A percentile compares a stretch with the other conserved stretches of the same genome.
phyloP scores from a whole-genome alignment of 2,329 filamentous ascomycete genomes.

The Epichloe gansuensis region DNA sequence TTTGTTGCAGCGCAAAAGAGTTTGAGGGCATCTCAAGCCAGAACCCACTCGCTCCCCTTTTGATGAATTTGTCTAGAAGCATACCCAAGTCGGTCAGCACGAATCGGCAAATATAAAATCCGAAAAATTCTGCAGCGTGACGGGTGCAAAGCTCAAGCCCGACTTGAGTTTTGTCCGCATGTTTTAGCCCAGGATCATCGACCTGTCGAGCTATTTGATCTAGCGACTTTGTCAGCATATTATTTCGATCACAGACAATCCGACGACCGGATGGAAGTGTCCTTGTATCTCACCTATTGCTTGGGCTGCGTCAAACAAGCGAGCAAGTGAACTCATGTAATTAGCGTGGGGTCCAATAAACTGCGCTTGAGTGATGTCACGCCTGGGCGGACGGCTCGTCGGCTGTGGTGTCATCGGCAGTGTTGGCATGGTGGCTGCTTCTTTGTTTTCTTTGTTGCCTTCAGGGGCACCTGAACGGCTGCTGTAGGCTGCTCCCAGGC shows the following conservation, averaged over 20 bases:
- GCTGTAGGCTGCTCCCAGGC: slow-evolving; percentile 38
- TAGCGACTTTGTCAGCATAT: slow-evolving; percentile 22
- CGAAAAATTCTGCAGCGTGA: slow-evolving; percentile 95
- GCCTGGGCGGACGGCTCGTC: slow-evolving; percentile 56
- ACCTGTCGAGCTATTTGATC: slow-evolving; percentile 95
- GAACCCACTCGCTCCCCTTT: slow-evolving; percentile 90
- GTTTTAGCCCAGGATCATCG: slow-evolving; percentile 83
- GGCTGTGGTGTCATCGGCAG: slow-evolving; percentile 63
- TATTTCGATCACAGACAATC: neutral
- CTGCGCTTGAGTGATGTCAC: slow-evolving; percentile 54
- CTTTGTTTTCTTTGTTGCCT: slow-evolving; percentile 19
- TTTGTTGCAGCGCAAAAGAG: neutral
- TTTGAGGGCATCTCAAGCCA: slow-evolving; percentile 4
- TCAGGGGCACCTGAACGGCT: slow-evolving; percentile 15
- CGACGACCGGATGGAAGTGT: too few species aligned
- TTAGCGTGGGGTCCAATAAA: slow-evolving; percentile 76
- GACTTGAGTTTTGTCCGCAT: slow-evolving; percentile 88
- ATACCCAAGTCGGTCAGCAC: slow-evolving; percentile 74
- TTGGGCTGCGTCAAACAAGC: slow-evolving; percentile 86
- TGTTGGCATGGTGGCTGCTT: slow-evolving; percentile 48
- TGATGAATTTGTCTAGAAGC: slow-evolving; percentile 92
- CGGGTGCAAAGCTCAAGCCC: slow-evolving; percentile 86
- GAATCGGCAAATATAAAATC: slow-evolving; percentile 91
- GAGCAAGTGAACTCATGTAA: slow-evolving; percentile 85
- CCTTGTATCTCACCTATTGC: slow-evolving; percentile 54